These are phyloP conservation scores for Evansstolkia leycettana DNA, from an alignment of 495 filamentous ascomycete species.

Conservation along the genomic window DNA sequence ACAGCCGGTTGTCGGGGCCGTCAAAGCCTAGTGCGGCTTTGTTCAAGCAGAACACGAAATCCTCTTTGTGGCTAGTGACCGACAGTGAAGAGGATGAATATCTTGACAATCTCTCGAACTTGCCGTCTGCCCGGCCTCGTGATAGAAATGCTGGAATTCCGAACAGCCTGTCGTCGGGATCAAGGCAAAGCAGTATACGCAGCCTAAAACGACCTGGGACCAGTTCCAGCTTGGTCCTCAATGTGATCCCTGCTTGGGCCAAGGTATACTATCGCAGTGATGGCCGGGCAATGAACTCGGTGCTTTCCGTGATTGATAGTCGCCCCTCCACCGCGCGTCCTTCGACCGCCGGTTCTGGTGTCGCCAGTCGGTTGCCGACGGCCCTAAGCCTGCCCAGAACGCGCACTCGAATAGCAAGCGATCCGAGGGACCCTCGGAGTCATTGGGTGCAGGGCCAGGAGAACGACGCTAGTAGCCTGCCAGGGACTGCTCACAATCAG, in stretches of 20 bases:
- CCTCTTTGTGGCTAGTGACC: constrained; percentile 36
- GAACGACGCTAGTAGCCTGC: constrained; percentile 7
- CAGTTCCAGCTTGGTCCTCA: constrained; percentile 38
- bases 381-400: constrained; percentile 10
- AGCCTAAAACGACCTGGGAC: constrained; percentile 28
- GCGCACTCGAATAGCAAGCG: constrained; percentile 6
- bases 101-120: constrained; percentile 28
- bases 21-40: constrained; percentile 14
- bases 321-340: constrained; percentile 20
- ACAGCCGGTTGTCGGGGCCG: constrained; percentile 10
- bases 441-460: constrained; percentile 28
- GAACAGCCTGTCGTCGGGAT: constrained; percentile 22
- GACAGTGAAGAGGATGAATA: constrained; percentile 24
- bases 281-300: constrained; percentile 16
- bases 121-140: constrained; percentile 16
- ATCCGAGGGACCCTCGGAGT: constrained; percentile 32
- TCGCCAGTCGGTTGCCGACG: constrained; percentile 19
- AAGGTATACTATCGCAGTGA: constrained; percentile 35
- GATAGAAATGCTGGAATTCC: constrained; percentile 19
- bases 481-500: constrained; percentile 13
- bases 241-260: constrained; percentile 37
- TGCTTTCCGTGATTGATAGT: constrained; percentile 23
- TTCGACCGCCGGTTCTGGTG: constrained; percentile 19
- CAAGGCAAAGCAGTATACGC: constrained; percentile 25
- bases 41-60: constrained; percentile 21